A percentile compares a stretch with the other conserved stretches of the same genome.
Conservation (phyloP, 352 stramenopile genomes). For the Pythium brassicae region DNA sequence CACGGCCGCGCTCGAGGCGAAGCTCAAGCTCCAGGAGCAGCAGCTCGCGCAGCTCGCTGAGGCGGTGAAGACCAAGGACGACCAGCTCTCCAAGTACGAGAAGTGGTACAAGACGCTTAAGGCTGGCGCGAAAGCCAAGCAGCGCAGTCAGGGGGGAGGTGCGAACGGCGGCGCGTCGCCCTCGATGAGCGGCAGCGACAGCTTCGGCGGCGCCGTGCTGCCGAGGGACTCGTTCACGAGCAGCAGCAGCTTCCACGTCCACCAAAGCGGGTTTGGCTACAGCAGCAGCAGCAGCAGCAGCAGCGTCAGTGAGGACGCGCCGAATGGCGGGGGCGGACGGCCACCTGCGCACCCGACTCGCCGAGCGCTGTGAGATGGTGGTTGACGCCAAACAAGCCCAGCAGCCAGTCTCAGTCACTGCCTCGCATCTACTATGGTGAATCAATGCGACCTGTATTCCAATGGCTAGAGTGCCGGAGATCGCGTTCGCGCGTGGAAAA, state of each 20-base stretch:
- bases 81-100: conserved; percentile 78
- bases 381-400: too few relatives aligned
- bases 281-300: conserved; percentile 27
- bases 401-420: too few relatives aligned
- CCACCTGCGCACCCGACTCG: conserved; percentile 70
- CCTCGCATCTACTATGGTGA: too few relatives aligned
- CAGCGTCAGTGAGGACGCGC: too few relatives aligned
- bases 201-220: conserved; percentile 12
- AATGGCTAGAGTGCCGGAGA: too few relatives aligned
- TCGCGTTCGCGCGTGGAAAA: not conserved
- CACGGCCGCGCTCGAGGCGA: conserved; percentile 23
- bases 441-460: not conserved
- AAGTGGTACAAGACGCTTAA: conserved; percentile 87
- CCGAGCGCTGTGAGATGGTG: conserved; percentile 40
- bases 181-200: conserved; percentile 27
- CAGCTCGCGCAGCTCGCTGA: conserved; percentile 60
- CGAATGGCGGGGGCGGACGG: conserved; percentile 16
- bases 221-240: conserved; percentile 62
- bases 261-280: conserved; percentile 19
- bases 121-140: conserved; percentile 77
- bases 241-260: conserved; percentile 56
- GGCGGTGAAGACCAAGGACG: conserved; percentile 48
- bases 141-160: conserved; percentile 52
- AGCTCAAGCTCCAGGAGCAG: conserved; percentile 43
- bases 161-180: not conserved